Conservation (phyloP, 2,329 filamentous ascomycete genomes). For the Shiraia bambusicola region DNA sequence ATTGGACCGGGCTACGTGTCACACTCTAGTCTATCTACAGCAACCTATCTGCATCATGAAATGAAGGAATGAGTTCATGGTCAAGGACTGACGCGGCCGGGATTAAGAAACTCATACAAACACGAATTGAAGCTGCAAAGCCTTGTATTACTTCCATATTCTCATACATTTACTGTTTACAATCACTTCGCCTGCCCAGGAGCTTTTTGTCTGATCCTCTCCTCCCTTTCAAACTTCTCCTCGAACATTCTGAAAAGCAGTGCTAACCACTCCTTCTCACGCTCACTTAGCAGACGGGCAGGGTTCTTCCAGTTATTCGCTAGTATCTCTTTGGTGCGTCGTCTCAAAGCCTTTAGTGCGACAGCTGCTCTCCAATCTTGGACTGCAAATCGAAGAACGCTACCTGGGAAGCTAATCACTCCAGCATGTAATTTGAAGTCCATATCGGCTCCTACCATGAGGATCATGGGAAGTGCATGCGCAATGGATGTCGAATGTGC, state of each 20-base stretch:
- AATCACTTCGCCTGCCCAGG: constrained; percentile 31
- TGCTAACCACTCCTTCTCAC: constrained; percentile 48
- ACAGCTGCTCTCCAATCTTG: constrained; percentile 89
- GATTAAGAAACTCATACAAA: too few relatives aligned
- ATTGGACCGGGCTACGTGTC: too few relatives aligned
- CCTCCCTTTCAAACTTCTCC: constrained; percentile 35
- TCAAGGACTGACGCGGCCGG: too few relatives aligned
- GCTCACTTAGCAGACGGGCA: constrained; percentile 41
- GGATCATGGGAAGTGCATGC: constrained; percentile 68
- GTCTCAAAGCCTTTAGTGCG: constrained; percentile 78
- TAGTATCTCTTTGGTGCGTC: constrained; percentile 73
- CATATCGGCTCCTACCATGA: constrained; percentile 80
- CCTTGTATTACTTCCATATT: too few relatives aligned
- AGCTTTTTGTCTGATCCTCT: constrained; percentile 32
- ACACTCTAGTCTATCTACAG: too few relatives aligned
- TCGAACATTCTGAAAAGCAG: constrained; percentile 35
- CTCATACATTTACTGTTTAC: too few relatives aligned
- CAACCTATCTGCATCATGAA: too few relatives aligned
- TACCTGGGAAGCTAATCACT: constrained; percentile 82
- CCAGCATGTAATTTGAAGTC: constrained; percentile 90
- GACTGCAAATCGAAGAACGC: constrained; percentile 79
- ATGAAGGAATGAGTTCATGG: too few relatives aligned
- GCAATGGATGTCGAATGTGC: constrained; percentile 71
- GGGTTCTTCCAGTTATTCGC: constrained; percentile 65
- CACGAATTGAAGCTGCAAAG: too few relatives aligned